Base-by-base conservation (phyloP, 164 flowering plant species). In the Chimonanthus praecox region DNA sequence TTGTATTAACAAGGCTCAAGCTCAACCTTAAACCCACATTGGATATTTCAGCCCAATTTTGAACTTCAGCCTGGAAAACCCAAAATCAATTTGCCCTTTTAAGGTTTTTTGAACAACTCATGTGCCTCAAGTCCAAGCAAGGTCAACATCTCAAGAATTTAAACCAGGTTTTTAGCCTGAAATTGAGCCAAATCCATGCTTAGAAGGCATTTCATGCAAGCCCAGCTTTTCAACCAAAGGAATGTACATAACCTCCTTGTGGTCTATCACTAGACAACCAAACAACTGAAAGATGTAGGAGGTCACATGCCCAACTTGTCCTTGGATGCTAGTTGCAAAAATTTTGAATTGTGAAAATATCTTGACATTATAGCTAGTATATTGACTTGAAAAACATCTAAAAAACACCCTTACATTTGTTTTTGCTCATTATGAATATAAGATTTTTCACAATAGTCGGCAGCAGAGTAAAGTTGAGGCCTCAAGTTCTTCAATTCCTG, bases 401-500 rank as follows among this genome's bases (percentile, higher is more conserved):
- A 33, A 33, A 54, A 78, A 49, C 15, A 50, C 48, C 6, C 91
- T 83, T 86, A 92, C 99, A 90, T 92, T 72, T 93, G 97, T 77
- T 93, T 95, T 77, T 93, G 93, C 85, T 93, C 97, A 74, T 89
- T 92, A 64, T 88, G 84, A 51, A 91, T 91, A 80, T 91, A 95
- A 50, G 98, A 91, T 75, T 88, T 93, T 71, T 95, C 99, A 85
- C 97, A 95, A 78, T 91, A 95, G 49, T 95, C 99, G 6, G 99
- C 98, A 54, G 99, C 99, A 33, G 98, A 91, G 80, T 95, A 93
- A 18, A 95, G 94, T 66, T 95, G 99, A 68, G 98, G 98, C 83
- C 96, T 87, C 63, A 95, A 83, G 82, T 88, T 89, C 80, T 93
- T 92, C 68, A 95, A 89, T 78, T 95, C 99, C 98, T 95, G 10